These are phyloP conservation scores for Pythium scleroteichum DNA, from an alignment of 352 stramenopile genomes.

Conservation along the genomic window DNA sequence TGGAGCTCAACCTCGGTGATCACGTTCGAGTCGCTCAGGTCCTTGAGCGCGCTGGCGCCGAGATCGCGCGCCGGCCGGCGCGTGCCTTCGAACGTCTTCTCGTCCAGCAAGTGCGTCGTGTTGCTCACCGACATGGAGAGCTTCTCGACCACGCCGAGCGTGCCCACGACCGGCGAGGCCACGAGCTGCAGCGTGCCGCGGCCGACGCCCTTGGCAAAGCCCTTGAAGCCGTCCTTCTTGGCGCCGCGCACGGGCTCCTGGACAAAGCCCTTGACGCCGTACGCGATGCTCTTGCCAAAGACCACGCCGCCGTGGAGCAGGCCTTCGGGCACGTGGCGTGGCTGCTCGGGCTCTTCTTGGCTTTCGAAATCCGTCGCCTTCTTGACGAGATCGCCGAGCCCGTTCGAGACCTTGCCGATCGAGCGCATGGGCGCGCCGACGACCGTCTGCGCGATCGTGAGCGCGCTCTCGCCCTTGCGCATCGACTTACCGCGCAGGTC, in stretches of 20 bases:
- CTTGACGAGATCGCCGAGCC: constrained; percentile 83
- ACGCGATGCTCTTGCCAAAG: constrained; percentile 74
- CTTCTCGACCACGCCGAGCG: constrained; percentile 83
- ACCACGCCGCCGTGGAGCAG: constrained; percentile 75
- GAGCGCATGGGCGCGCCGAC: constrained; percentile 73
- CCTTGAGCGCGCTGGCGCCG: constrained; percentile 53
- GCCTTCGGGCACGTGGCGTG: constrained; percentile 75
- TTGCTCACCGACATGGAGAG: constrained; percentile 81
- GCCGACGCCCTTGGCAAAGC: constrained; percentile 81
- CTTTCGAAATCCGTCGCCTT: constrained; percentile 81
- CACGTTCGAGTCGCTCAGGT: constrained; percentile 79
- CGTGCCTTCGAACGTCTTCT: constrained; percentile 75
- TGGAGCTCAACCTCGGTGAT: constrained; percentile 86
- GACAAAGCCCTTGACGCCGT: constrained; percentile 80
- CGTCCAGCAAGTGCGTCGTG: constrained; percentile 85
- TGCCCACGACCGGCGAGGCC: constrained; percentile 80
- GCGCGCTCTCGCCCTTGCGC: constrained; percentile 76
- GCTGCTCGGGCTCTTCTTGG: constrained; percentile 68
- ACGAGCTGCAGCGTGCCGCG: constrained; percentile 79
- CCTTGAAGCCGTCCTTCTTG: constrained; percentile 71
- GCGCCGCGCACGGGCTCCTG: constrained; percentile 78
- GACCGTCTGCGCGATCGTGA: constrained; percentile 82
- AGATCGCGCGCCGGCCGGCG: constrained; percentile 76
- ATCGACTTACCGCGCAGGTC: constrained; percentile 76
- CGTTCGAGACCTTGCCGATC: constrained; percentile 85